Percentiles rank a stretch among this genome's conserved stretches.
These are phyloP conservation scores for Mucor racemosus DNA, from an alignment of 371 early-diverging fungal species.

Conservation along the genomic window DNA sequence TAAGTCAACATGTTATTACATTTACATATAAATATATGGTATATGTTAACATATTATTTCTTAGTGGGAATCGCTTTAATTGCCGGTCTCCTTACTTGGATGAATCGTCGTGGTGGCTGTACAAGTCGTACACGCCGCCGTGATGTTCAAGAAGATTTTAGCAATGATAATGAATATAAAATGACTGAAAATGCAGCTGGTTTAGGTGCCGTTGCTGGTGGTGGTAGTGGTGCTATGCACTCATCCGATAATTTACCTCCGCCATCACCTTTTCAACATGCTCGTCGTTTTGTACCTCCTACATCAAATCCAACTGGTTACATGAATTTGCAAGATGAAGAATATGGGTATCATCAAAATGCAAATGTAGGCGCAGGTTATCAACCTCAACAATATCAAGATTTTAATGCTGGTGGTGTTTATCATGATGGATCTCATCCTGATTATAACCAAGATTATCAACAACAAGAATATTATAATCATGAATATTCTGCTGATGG, in stretches of 20 bases:
- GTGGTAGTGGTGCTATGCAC: slow-evolving; percentile 2
- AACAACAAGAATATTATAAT: slow-evolving; percentile 3
- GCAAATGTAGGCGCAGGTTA: slow-evolving; percentile 6
- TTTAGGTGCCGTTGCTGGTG: neutral
- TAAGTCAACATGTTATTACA: slow-evolving; percentile 5
- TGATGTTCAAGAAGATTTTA: slow-evolving; percentile 14
- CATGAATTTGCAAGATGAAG: slow-evolving; percentile 38
- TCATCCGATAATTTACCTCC: slow-evolving; percentile 22
- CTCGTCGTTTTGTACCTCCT: slow-evolving; percentile 41
- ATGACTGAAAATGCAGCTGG: slow-evolving; percentile 13
- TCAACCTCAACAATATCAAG: slow-evolving; percentile 16
- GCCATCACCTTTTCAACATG: slow-evolving; percentile 36
- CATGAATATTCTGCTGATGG: slow-evolving; percentile 1
- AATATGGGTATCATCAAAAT: slow-evolving; percentile 29
- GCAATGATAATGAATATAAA: slow-evolving; percentile 12
- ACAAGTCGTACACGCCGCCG: slow-evolving; percentile 35
- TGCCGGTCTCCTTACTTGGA: slow-evolving; percentile 29
- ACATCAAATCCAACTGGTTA: slow-evolving; percentile 27
- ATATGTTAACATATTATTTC: neutral
- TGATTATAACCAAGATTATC: slow-evolving; percentile 17
- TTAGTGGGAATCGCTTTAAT: slow-evolving; percentile 28
- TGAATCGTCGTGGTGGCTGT: slow-evolving; percentile 39
- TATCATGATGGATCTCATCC: slow-evolving; percentile 8
- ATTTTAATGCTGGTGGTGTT: slow-evolving; percentile 6
- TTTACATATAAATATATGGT: too few relatives aligned